Evolutionary conservation across 257 asterid genomes (phyloP).

Genomic region (Solanum rostratum): DNA sequence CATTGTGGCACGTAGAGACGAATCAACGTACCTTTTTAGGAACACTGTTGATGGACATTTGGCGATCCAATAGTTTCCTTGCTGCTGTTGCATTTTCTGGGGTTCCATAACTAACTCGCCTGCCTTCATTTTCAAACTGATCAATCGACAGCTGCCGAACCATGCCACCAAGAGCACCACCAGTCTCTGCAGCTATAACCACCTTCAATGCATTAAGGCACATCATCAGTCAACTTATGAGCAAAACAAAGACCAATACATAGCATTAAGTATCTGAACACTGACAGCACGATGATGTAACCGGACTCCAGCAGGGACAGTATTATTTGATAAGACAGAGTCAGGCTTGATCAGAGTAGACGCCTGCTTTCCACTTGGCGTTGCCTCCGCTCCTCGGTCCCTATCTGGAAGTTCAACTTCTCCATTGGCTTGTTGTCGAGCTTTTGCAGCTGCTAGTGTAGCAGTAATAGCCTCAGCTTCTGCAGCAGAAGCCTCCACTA

Average conservation of each 20-base stretch:
- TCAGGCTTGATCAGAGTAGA: slow-evolving; percentile 77
- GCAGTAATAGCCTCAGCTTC: slow-evolving; percentile 99
- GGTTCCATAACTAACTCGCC: slow-evolving; percentile 96
- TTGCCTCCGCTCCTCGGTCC: slow-evolving; percentile 95
- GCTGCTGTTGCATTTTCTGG: slow-evolving; percentile 99
- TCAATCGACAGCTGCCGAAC: slow-evolving; percentile 98
- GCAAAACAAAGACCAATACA: not conserved
- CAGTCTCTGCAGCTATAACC: slow-evolving; percentile 96
- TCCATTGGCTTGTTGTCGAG: slow-evolving; percentile 79
- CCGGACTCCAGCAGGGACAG: slow-evolving; percentile 85
- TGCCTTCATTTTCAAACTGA: slow-evolving; percentile 97
- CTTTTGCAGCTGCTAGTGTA: slow-evolving; percentile 96
- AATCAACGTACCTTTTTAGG: slow-evolving; percentile 69
- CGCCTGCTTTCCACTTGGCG: slow-evolving; percentile 87
- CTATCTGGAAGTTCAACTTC: slow-evolving; percentile 90
- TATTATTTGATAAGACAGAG: slow-evolving; percentile 48
- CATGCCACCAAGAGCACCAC: slow-evolving; percentile 98
- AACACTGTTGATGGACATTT: slow-evolving; percentile 88
- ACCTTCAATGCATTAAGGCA: slow-evolving; percentile 41
- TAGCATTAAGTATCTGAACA: slow-evolving; percentile 16
- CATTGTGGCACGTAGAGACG: not conserved
- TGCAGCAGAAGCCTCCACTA: slow-evolving; percentile 98
- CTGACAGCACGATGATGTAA: slow-evolving; percentile 99
- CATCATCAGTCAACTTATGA: slow-evolving; percentile 4
- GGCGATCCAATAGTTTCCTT: slow-evolving; percentile 90